phyloP scores from a whole-genome alignment of 345 rosid genomes.

The Gossypium thurberi region DNA sequence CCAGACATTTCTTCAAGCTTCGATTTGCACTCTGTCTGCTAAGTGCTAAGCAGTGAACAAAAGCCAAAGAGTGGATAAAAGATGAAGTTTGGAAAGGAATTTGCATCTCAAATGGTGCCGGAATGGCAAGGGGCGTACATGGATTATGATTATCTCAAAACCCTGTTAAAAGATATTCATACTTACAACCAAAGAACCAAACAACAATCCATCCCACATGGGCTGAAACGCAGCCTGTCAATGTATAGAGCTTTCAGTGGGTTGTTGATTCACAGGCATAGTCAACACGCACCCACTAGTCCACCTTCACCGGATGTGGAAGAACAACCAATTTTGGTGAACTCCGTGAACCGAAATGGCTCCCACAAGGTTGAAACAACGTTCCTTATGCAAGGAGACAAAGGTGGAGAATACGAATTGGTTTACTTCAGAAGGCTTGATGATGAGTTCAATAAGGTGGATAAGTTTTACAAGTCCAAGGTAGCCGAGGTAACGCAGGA shows the following conservation, averaged over 20 bases:
- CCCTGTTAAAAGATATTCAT: constrained; percentile 45
- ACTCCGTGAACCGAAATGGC: constrained; percentile 23
- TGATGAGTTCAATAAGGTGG: constrained; percentile 28
- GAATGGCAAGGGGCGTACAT: constrained; percentile 72
- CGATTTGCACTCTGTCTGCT: neutral
- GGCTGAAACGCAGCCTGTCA: constrained; percentile 7
- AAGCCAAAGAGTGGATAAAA: neutral
- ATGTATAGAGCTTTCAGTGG: constrained; percentile 65
- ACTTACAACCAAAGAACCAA: constrained; percentile 28
- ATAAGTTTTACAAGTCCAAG: constrained; percentile 42
- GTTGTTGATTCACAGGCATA: constrained; percentile 19
- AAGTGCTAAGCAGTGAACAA: neutral
- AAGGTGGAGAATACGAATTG: constrained; percentile 59
- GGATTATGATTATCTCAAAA: constrained; percentile 49
- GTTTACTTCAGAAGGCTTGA: constrained; percentile 14
- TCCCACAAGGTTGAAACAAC: constrained; percentile 35
- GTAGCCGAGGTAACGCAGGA: constrained; percentile 51
- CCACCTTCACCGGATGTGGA: constrained; percentile 26
- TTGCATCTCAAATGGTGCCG: constrained; percentile 57
- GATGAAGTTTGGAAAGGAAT: constrained; percentile 79
- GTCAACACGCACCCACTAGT: constrained; percentile 13
- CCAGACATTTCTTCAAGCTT: neutral
- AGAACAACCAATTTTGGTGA: constrained; percentile 33
- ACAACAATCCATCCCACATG: constrained; percentile 16
- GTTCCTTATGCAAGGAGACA: constrained; percentile 40